Conservation (phyloP, 2,329 filamentous ascomycete species). For the Teratosphaeria zuluensis region DNA sequence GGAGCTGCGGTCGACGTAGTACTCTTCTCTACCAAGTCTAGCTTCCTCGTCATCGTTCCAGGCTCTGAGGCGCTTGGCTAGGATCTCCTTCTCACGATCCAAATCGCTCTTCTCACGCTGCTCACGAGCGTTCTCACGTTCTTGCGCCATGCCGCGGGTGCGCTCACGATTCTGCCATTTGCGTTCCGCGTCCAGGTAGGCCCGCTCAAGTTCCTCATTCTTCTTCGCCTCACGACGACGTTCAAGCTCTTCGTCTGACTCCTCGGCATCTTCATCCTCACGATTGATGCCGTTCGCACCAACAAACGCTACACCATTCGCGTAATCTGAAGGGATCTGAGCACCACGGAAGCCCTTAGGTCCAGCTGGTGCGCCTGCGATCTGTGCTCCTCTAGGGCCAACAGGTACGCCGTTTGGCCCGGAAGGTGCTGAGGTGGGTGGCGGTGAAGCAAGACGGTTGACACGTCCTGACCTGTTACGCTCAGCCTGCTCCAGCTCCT, state of each 20-base stretch:
- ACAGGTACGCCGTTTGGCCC: slow-evolving; percentile 67
- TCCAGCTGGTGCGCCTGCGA: slow-evolving; percentile 66
- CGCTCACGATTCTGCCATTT: slow-evolving; percentile 87
- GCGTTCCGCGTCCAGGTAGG: slow-evolving; percentile 75
- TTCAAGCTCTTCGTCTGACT: slow-evolving; percentile 79
- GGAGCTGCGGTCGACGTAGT: slow-evolving; percentile 75
- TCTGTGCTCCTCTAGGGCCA: slow-evolving; percentile 54
- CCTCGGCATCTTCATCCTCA: slow-evolving; percentile 70
- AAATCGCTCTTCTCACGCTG: slow-evolving; percentile 60
- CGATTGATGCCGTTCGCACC: slow-evolving; percentile 54
- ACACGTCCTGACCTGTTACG: slow-evolving; percentile 58
- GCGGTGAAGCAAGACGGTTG: slow-evolving; percentile 64
- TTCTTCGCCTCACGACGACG: slow-evolving; percentile 60
- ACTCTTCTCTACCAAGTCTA: slow-evolving; percentile 69
- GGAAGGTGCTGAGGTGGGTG: slow-evolving; percentile 52
- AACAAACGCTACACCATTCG: slow-evolving; percentile 72
- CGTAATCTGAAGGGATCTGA: slow-evolving; percentile 61
- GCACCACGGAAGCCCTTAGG: slow-evolving; percentile 49
- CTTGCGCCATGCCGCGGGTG: slow-evolving; percentile 70
- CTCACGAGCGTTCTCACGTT: slow-evolving; percentile 74
- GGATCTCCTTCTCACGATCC: slow-evolving; percentile 54
- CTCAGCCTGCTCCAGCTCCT: slow-evolving; percentile 84
- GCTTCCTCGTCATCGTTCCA: slow-evolving; percentile 88
- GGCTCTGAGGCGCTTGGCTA: slow-evolving; percentile 62
- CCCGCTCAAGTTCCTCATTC: slow-evolving; percentile 65